Percentiles rank a stretch among this genome's conserved stretches.
Conservation (phyloP, 805 yeast species). For the Starmerella lactis-condensi region DNA sequence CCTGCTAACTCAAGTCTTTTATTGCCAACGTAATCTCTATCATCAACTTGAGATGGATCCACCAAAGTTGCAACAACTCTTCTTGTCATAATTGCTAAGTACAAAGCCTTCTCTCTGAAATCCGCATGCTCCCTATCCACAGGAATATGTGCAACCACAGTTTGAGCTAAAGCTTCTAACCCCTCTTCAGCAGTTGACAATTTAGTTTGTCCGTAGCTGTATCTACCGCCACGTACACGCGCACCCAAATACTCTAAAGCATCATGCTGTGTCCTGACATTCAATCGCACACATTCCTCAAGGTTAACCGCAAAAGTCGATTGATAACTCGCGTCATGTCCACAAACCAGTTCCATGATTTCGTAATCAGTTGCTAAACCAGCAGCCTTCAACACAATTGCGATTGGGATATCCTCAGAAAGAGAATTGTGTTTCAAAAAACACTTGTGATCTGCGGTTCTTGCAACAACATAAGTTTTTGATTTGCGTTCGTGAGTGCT, state of each 20-base stretch:
- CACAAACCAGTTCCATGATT: constrained; percentile 85
- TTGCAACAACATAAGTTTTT: constrained; percentile 86
- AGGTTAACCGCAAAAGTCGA: constrained; percentile 83
- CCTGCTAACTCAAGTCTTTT: constrained; percentile 95
- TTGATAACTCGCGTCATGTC: constrained; percentile 70
- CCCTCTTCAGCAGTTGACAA: constrained; percentile 78
- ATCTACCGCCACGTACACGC: constrained; percentile 75
- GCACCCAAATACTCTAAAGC: constrained; percentile 82
- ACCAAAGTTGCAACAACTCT: constrained; percentile 90
- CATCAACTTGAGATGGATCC: constrained; percentile 90
- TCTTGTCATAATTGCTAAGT: constrained; percentile 91
- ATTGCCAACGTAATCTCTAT: constrained; percentile 95
- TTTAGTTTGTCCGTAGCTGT: constrained; percentile 27
- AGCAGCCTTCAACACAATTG: constrained; percentile 79
- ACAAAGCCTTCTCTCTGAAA: constrained; percentile 83
- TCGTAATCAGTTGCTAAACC: constrained; percentile 86
- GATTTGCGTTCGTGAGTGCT: constrained; percentile 97
- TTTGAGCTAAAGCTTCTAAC: constrained; percentile 74
- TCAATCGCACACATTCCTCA: constrained; percentile 77
- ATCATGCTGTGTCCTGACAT: constrained; percentile 78
- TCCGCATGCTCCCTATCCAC: constrained; percentile 49
- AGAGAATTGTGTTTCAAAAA: constrained; percentile 90
- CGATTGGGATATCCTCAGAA: constrained; percentile 89
- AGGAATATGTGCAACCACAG: constrained; percentile 85
- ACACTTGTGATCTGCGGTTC: constrained; percentile 50